These are phyloP conservation scores for Hirsutella minnesotensis DNA, from an alignment of 2,329 filamentous ascomycete genomes.

Conservation along the genomic window DNA sequence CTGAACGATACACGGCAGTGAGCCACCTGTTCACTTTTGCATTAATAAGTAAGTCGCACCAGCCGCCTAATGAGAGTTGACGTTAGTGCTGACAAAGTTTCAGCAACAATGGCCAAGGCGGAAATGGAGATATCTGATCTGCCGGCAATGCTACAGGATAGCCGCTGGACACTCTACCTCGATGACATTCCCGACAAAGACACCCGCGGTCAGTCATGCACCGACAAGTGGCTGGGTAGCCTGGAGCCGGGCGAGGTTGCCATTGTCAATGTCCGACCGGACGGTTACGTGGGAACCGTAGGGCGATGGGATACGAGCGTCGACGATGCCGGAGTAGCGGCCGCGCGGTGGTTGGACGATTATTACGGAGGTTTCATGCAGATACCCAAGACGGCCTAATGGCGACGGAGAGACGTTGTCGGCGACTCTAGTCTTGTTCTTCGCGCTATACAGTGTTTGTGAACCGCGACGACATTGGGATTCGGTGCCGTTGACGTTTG, in stretches of 20 bases:
- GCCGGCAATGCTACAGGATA: constrained; percentile 48
- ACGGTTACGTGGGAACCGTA: constrained; percentile 62
- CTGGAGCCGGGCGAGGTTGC: constrained; percentile 45
- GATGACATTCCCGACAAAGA: constrained; percentile 50
- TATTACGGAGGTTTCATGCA: constrained; percentile 45
- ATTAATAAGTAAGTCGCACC: constrained; percentile 50
- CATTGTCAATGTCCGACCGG: constrained; percentile 57
- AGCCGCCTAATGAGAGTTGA: too few species aligned
- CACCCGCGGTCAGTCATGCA: constrained; percentile 40
- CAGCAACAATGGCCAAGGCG: constrained; percentile 47
- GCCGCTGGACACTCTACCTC: constrained; percentile 61
- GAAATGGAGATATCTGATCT: constrained; percentile 55
- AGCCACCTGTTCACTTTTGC: constrained; percentile 60
- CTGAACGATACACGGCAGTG: constrained; percentile 55
- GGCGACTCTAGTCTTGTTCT: not conserved
- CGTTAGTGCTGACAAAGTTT: constrained; percentile 6
- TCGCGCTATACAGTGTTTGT: not conserved
- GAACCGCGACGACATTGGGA: too few species aligned
- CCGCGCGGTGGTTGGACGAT: constrained; percentile 40
- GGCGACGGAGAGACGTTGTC: not conserved
- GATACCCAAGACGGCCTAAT: constrained; percentile 19
- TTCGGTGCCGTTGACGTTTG: too few species aligned
- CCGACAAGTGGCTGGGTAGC: constrained; percentile 57
- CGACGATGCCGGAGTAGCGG: constrained; percentile 37
- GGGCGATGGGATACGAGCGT: constrained; percentile 39